phyloP scores from a whole-genome alignment of 176 grass and related monocot genomes.

The Cenchrus purpureus region DNA sequence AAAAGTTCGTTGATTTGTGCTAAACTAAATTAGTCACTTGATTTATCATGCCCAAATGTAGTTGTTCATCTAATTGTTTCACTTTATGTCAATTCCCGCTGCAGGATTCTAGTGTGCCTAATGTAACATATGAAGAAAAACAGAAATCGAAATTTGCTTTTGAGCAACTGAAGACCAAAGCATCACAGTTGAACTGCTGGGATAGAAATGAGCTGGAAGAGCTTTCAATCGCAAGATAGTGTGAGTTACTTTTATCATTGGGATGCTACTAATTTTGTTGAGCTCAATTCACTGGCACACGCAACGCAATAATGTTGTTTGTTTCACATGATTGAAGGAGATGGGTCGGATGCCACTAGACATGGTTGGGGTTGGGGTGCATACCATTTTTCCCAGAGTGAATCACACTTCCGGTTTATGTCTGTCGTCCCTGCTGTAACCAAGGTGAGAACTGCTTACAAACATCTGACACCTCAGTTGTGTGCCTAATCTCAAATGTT shows the following conservation, averaged over 20 bases:
- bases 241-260: constrained; percentile 11
- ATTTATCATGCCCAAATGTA: constrained; percentile 23
- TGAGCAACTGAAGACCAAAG: constrained; percentile 61
- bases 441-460: not conserved
- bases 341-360: not conserved
- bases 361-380: not conserved
- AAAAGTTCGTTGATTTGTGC: not conserved
- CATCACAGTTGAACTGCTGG: constrained; percentile 55
- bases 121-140: constrained; percentile 49
- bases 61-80: constrained; percentile 7
- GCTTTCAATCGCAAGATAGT: constrained; percentile 38
- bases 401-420: not conserved
- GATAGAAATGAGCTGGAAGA: constrained; percentile 41
- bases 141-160: constrained; percentile 53
- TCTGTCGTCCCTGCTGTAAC: not conserved
- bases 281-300: not conserved
- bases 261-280: not conserved
- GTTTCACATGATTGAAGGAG: not conserved
- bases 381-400: not conserved
- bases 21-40: constrained; percentile 1
- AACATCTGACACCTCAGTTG: not conserved
- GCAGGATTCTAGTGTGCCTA: constrained; percentile 44
- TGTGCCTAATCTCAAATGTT: not conserved
- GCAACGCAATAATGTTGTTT: not conserved
- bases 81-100: constrained; percentile 10